Percentiles rank a stretch among this genome's conserved stretches.
phyloP scores from a whole-genome alignment of 257 asterid species.

The Linderniella brevidens region DNA sequence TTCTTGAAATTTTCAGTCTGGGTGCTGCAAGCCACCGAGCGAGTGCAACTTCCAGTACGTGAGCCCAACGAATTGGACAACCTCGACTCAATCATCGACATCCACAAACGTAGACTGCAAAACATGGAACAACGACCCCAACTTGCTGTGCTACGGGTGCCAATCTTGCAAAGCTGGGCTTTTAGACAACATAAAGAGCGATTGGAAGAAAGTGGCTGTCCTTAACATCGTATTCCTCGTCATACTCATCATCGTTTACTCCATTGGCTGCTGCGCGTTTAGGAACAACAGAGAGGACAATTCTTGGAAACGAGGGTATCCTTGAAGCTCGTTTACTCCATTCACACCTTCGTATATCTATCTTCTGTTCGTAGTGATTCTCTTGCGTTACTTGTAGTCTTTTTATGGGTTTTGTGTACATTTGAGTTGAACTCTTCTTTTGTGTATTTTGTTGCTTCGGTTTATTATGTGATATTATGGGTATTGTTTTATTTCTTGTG shows the following conservation, averaged over 20 bases:
- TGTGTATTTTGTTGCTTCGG: background rate
- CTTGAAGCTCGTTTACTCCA: slow-evolving; percentile 18
- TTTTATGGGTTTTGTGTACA: too few species aligned
- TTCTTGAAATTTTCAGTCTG: slow-evolving; percentile 43
- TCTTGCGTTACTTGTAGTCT: too few species aligned
- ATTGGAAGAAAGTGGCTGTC: slow-evolving; percentile 71
- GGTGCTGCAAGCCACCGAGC: slow-evolving; percentile 86
- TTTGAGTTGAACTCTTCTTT: too few species aligned
- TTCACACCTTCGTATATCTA: too few species aligned
- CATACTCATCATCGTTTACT: slow-evolving; percentile 68
- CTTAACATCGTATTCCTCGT: slow-evolving; percentile 53
- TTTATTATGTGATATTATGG: background rate
- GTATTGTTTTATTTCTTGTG: background rate
- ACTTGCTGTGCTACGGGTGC: slow-evolving; percentile 47
- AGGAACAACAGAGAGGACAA: slow-evolving; percentile 71
- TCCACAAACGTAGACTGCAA: slow-evolving; percentile 35
- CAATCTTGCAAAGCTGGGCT: slow-evolving; percentile 82
- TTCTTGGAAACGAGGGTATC: slow-evolving; percentile 60
- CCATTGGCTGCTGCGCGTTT: slow-evolving; percentile 17
- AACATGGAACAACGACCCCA: slow-evolving; percentile 45
- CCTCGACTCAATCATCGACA: slow-evolving; percentile 6
- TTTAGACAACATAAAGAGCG: slow-evolving; percentile 66
- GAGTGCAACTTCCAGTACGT: slow-evolving; percentile 54
- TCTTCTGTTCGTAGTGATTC: too few species aligned
- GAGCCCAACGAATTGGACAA: slow-evolving; percentile 74